These are phyloP conservation scores for Nicotiana knightiana DNA, from an alignment of 257 asterid genomes.

Conservation along the genomic window DNA sequence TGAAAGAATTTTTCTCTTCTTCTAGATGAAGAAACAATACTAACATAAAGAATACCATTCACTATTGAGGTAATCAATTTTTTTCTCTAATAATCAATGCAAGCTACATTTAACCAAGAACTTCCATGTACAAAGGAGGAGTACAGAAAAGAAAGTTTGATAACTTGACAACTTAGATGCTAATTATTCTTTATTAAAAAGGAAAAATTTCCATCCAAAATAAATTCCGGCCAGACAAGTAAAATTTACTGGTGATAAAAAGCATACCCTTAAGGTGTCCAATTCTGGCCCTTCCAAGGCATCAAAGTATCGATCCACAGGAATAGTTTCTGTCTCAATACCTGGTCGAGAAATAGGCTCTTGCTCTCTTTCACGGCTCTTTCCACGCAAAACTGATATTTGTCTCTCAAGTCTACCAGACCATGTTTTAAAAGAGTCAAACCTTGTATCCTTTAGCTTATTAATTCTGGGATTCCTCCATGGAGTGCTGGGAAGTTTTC, in stretches of 20 bases:
- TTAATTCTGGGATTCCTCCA: constrained; percentile 30
- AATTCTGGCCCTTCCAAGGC: constrained; percentile 87
- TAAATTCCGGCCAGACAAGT: not conserved
- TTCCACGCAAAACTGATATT: constrained; percentile 43
- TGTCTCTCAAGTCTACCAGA: constrained; percentile 74
- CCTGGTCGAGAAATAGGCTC: constrained; percentile 21
- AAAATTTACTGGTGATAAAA: not conserved
- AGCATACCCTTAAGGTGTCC: constrained; percentile 61
- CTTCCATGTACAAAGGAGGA: too few relatives aligned
- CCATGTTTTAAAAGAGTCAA: constrained; percentile 80
- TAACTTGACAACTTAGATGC: too few relatives aligned
- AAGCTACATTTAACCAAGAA: too few relatives aligned
- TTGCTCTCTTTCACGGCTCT: constrained; percentile 21
- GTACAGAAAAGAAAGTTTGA: too few relatives aligned
- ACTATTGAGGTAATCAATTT: too few relatives aligned
- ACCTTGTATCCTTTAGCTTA: constrained; percentile 42
- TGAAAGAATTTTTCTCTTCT: not conserved
- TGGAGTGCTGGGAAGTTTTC: constrained; percentile 15
- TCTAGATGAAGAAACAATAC: not conserved
- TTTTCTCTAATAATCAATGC: too few relatives aligned
- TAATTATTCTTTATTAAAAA: not conserved
- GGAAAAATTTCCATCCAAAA: not conserved
- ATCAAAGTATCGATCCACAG: constrained; percentile 63
- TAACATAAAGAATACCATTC: not conserved
- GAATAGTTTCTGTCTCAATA: constrained; percentile 32